Base-by-base conservation (phyloP, 202 grass and related monocot species). In the Brachypodium distachyon region DNA sequence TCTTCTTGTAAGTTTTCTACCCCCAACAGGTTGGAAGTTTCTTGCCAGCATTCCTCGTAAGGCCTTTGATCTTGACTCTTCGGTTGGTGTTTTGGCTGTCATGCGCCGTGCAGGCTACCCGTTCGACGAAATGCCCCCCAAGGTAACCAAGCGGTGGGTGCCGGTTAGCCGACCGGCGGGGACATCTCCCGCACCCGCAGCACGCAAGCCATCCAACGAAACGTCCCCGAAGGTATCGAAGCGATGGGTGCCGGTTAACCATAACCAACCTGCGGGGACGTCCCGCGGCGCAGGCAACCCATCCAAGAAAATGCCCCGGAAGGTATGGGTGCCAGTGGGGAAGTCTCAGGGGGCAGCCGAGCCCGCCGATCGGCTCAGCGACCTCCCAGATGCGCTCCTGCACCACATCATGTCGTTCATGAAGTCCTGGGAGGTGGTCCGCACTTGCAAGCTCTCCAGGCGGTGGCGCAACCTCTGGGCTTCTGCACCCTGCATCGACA, bases 391-490 rank as follows among this genome's bases (percentile, higher is more conserved):
- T 39, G 54, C 6, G 32, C 47, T 86, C 11, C 64, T 86, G 53
- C 78, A 79, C 56, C 79, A 50, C 73, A 22, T 86, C 21, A 61
- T 90, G 52, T 86, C 83, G 0, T 74, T 83, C 80, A 0, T 90
- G 67, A 77, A 60, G 47, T 74, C 60, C 1, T 63, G 78, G 61
- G 83, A 83, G 17, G 16, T 57, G 39, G 66, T 8, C 9, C 44
- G 58, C 42, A 90, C 61, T 2, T 78, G 68, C 34, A 25, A 70
- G 38, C 79, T 90, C 18, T 83, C 74, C 2, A 79, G 76, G 16
- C 61, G 87, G 53, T 86, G 73, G 73, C 73, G 57, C 42, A 16
- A 83, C 37, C 70, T 86, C 39, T 90, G 66, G 87, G 32, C 83
- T 17, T 37, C 63, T 17, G 67, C 79, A 22, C 87, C 87, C 28